These are phyloP conservation scores for Xenoacremonium recifei DNA, from an alignment of 2,329 filamentous ascomycete genomes.

Conservation along the genomic window DNA sequence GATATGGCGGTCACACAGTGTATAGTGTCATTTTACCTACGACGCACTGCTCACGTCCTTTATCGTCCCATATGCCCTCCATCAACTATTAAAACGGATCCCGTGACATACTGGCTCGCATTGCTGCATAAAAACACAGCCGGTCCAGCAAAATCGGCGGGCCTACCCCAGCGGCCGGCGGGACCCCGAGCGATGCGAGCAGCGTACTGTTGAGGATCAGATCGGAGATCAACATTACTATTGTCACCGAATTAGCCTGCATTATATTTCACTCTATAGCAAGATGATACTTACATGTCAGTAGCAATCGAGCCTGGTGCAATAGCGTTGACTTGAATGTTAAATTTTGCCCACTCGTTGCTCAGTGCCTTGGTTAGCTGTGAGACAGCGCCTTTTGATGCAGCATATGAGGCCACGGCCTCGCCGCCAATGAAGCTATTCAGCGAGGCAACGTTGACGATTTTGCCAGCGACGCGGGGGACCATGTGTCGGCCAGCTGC, in stretches of 20 bases:
- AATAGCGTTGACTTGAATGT: constrained; percentile 13
- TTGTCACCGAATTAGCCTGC: not conserved
- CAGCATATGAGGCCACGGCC: constrained; percentile 3
- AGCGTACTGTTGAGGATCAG: constrained; percentile 2
- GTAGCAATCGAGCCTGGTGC: constrained; percentile 7
- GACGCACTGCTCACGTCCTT: no score
- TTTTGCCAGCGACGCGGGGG: constrained; percentile 7
- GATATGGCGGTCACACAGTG: no score
- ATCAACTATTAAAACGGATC: constrained; percentile 8
- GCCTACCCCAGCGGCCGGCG: constrained; percentile 9
- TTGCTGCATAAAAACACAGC: constrained; percentile 7
- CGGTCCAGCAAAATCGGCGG: constrained; percentile 9
- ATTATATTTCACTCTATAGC: not conserved
- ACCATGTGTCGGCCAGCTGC: constrained; percentile 9
- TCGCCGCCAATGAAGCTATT: constrained; percentile 9
- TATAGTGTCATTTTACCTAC: no score
- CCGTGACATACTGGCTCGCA: constrained; percentile 9
- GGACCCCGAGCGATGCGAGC: constrained; percentile 3
- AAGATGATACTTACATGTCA: constrained; percentile 4
- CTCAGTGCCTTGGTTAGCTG: constrained; percentile 12
- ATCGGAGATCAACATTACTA: constrained; percentile 7
- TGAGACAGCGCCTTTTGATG: constrained; percentile 10
- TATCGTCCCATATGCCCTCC: constrained; percentile 6
- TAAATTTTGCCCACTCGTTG: constrained; percentile 10
- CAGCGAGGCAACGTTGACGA: constrained; percentile 9